Conservation (phyloP, 73 alveolate species). For the Paramecium biaurelia region DNA sequence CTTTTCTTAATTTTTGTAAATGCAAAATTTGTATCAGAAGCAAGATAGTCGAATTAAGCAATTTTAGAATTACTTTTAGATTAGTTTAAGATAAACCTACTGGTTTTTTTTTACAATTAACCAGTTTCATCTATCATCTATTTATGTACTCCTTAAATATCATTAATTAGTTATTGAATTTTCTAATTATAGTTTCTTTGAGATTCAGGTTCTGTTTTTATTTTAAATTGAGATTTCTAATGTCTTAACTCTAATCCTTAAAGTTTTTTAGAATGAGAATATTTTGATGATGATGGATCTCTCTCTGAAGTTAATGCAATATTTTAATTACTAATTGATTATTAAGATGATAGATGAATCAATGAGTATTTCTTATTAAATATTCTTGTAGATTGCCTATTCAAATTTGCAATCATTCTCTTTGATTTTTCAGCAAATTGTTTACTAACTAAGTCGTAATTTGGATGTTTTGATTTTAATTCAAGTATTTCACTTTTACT, state of each 20-base stretch:
- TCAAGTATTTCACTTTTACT: constrained; percentile 5
- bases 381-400: neutral
- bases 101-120: neutral
- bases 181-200: neutral
- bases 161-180: neutral
- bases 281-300: neutral
- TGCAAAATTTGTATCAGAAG: constrained; percentile 13
- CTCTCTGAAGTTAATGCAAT: neutral
- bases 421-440: neutral
- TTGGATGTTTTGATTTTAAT: neutral
- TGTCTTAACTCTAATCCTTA: neutral
- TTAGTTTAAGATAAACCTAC: neutral
- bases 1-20: neutral
- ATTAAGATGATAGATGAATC: neutral
- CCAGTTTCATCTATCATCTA: constrained; percentile 18
- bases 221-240: neutral
- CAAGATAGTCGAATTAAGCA: neutral
- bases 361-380: neutral
- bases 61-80: neutral
- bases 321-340: neutral
- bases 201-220: neutral
- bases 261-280: neutral
- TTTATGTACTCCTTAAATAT: neutral
- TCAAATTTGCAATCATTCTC: neutral
- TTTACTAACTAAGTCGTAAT: neutral